Evolutionary conservation across 2,329 filamentous ascomycete genomes (phyloP), one percentile per base, ranked within the genome.

Genomic region (Colletotrichum sojae): DNA sequence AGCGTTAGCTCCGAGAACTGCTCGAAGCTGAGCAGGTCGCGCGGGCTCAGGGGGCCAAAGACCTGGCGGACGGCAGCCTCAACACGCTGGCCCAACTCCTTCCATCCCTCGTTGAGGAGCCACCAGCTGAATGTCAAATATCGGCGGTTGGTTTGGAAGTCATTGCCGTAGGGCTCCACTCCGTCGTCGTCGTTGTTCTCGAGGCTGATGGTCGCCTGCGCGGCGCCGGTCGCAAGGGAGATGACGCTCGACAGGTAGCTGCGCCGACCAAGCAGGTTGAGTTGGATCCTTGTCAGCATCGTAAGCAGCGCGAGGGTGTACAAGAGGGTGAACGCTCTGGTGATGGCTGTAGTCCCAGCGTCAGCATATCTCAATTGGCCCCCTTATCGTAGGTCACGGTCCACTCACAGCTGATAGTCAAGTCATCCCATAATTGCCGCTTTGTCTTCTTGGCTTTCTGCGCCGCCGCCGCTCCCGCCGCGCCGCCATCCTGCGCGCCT

Each of bases 61-160:
- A 95, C 92, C 61, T 97, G 92, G 74, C 92, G 91, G 25, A 99
- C 96, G 4, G 94, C 94, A n/a, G 85, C 83, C 77, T 94, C 91
- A 55, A 99, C 95, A 72, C 91, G 92, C 65, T 90, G 85, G 87
- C 94, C 92, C 65, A 98, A 83, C 67, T 94, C 90, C 73, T 90
- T 89, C 91, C 94, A 98, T 51, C 96, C 96, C 73, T 90, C 90
- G 81, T 99, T 95, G 55, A 99, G 85, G 54, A 99, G 84, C 95
- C 95, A 99, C 96, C 96, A 99, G 81, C 94, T 97, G 79, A 98
- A 97, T 48, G 95, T 97, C 56, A 99, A 86, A 77, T 98, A 99
- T 76, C 93, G 93, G 74, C 95, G 88, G 81, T 99, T 99, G 40
- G 94, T 97, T 79, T 98, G 95, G 74, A 97, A 98, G 80, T 99